These are phyloP conservation scores for Psilocybe tampanensis DNA, from an alignment of 768 basidiomycete genomes.

Conservation along the genomic window DNA sequence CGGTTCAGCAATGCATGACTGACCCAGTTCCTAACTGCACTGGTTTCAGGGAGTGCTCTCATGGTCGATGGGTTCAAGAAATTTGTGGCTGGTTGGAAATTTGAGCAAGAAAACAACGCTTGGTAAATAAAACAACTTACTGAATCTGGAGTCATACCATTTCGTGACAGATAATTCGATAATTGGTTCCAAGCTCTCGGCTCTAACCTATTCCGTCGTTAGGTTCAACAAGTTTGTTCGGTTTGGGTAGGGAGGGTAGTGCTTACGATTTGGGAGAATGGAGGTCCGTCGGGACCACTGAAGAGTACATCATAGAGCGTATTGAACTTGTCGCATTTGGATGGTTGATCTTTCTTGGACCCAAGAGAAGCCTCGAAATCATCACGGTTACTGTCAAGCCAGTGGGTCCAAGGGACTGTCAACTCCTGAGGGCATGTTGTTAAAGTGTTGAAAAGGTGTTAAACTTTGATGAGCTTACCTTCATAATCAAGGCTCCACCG, in stretches of 20 bases:
- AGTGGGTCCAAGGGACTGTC: neutral
- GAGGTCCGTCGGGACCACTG: neutral
- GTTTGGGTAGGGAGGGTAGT: neutral
- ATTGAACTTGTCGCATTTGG: neutral
- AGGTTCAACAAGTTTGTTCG: neutral
- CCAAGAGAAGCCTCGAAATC: neutral
- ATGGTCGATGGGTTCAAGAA: neutral
- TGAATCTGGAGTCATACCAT: constrained; percentile 3
- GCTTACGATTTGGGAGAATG: neutral
- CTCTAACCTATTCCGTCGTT: neutral
- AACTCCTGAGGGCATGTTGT: too few species aligned
- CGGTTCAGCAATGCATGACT: constrained; percentile 1
- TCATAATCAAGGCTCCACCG: constrained; percentile 1
- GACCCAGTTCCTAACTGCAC: neutral
- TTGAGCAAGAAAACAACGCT: too few species aligned
- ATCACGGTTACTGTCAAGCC: neutral
- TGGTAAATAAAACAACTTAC: neutral
- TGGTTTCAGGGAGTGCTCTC: neutral
- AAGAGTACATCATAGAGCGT: neutral
- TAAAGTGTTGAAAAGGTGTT: too few species aligned
- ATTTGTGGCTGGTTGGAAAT: neutral
- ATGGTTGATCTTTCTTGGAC: neutral
- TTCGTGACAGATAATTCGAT: neutral
- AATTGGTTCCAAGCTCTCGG: neutral
- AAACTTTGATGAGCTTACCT: neutral